Evolutionary conservation across 176 grass and related monocot species (phyloP), one percentile per base, ranked within the genome.

Genomic region (Aegilops tauschii): DNA sequence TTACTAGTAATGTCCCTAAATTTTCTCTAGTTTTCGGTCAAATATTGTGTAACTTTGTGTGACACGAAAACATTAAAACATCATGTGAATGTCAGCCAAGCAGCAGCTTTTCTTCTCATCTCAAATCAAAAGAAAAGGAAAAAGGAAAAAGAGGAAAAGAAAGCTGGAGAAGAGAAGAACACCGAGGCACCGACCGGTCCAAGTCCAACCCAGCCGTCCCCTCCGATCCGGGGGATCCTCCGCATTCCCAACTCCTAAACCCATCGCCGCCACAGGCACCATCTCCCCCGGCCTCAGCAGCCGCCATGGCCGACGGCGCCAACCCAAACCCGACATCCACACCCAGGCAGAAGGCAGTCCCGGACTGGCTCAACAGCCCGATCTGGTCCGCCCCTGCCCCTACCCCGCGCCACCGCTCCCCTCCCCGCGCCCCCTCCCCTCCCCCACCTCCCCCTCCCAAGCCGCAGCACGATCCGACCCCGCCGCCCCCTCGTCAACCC

Each of bases 361-460:
- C 96, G 54, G 92, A 91, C 64, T 98, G 93, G 96, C 96, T 98
- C 76, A 98, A 98, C 87, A 98, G 27, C 78, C 96, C 93, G 74
- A 91, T 98, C 86, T 98, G 96, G 93, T 96, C 82, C 18, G 16
- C 50, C 50, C 50, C 50, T 54, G 84, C 93, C 25, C 84, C 94
- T 40, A 6, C 69, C 44, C 71, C 80, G 23, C 83, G 42, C 37
- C 71, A 32, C 61, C 63, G 79, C 61, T 86, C 86, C 72, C 88
- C 79, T 11, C 78, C 67, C 64, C 93, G 85, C 66, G 73, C 71
- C 13, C 88, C 89, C 1, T 81, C 80, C 8, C 67, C 84, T 6
- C 76, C 62, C 9, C 89, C 87, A 12, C 85, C 91, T 21, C 82
- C 81, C 12, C 72, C 82, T 34, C 81, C 81, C 32, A 88, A 80